phyloP scores from a whole-genome alignment of 2,329 filamentous ascomycete species.

The Diaporthe helianthi region DNA sequence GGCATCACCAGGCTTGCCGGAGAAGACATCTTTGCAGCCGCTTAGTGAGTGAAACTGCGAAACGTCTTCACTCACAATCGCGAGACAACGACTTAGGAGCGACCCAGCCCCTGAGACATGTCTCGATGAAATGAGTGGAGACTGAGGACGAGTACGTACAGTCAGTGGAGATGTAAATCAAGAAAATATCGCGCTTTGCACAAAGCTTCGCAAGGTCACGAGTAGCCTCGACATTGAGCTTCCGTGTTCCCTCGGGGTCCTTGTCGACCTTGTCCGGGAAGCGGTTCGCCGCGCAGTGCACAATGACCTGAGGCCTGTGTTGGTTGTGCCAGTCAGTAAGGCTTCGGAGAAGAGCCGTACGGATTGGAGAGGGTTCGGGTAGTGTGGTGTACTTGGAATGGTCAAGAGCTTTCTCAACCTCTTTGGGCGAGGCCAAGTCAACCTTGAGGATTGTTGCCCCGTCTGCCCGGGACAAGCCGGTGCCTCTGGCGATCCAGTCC shows the following conservation, averaged over 20 bases:
- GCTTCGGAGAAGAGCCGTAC: not conserved
- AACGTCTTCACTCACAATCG: not conserved
- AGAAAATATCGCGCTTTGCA: slow-evolving; percentile 63
- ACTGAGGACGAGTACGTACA: slow-evolving; percentile 44
- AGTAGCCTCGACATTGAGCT: slow-evolving; percentile 78
- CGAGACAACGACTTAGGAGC: slow-evolving; percentile 4
- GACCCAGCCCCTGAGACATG: slow-evolving; percentile 16
- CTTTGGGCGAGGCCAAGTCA: slow-evolving; percentile 54
- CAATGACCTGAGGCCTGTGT: slow-evolving; percentile 73
- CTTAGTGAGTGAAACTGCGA: not conserved
- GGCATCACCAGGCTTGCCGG: slow-evolving; percentile 77
- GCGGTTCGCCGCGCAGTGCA: slow-evolving; percentile 88
- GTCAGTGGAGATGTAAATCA: slow-evolving; percentile 84
- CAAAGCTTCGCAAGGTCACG: slow-evolving; percentile 71
- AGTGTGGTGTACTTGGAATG: slow-evolving; percentile 56
- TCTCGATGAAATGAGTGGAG: not conserved
- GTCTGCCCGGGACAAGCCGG: slow-evolving; percentile 76
- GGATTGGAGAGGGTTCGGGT: not conserved
- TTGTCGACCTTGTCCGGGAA: slow-evolving; percentile 86
- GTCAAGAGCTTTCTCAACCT: slow-evolving; percentile 59
- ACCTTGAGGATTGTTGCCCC: slow-evolving; percentile 71
- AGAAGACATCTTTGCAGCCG: slow-evolving; percentile 65
- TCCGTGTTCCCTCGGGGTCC: slow-evolving; percentile 76
- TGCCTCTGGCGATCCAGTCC: slow-evolving; percentile 75
- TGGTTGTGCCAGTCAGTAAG: not conserved